These are phyloP conservation scores for Fusarium sp. DNA, from an alignment of 2,329 filamentous ascomycete genomes.

Conservation along the genomic window DNA sequence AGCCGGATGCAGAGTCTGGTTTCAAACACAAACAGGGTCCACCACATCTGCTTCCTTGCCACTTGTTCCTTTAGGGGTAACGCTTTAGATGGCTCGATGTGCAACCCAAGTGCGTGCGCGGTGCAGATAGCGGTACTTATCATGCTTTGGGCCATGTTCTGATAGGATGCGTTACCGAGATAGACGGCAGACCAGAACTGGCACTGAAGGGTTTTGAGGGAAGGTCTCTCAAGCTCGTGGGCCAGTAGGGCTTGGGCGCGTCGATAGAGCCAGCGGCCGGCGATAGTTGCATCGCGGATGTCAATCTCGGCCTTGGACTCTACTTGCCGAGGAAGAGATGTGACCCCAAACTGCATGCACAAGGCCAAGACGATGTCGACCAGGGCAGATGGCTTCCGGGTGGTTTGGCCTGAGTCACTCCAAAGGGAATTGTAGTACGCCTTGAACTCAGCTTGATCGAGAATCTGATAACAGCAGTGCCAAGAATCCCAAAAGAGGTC, in stretches of 20 bases:
- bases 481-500: constrained; percentile 59
- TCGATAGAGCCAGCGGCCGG: constrained; percentile 58
- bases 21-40: constrained; percentile 61
- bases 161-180: constrained; percentile 57
- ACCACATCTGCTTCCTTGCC: constrained; percentile 62
- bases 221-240: constrained; percentile 11
- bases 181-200: constrained; percentile 57
- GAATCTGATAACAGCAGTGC: constrained; percentile 52
- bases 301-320: not conserved
- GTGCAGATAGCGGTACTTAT: constrained; percentile 54
- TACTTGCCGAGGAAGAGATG: constrained; percentile 18
- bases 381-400: constrained; percentile 58
- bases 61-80: constrained; percentile 50
- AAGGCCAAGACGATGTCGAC: constrained; percentile 63
- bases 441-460: constrained; percentile 12
- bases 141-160: constrained; percentile 57
- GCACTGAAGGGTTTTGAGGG: not conserved
- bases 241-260: constrained; percentile 56
- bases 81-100: constrained; percentile 53
- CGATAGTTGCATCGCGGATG: constrained; percentile 51
- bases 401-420: not conserved
- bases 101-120: constrained; percentile 59
- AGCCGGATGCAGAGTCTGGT: constrained; percentile 58
- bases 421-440: constrained; percentile 13
- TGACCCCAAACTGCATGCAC: constrained; percentile 59